Evolutionary conservation across 1,284 basidiomycete genomes (phyloP).

Genomic region (Polyporus tsugae): DNA sequence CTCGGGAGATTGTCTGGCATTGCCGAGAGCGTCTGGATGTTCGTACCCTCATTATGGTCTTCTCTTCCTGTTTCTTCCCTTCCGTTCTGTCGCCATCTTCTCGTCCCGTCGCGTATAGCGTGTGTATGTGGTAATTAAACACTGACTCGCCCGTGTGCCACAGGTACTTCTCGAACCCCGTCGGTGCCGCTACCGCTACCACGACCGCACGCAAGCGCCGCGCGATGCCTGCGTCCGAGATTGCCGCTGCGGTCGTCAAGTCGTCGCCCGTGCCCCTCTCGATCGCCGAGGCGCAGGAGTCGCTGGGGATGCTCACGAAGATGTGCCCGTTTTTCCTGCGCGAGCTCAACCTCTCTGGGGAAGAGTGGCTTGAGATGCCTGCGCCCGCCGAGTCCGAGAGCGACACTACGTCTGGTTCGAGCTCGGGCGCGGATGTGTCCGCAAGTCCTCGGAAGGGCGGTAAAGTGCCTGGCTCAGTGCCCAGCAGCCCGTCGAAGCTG

Average conservation of each 20-base stretch:
- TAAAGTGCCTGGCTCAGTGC: constrained; percentile 30
- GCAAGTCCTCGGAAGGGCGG: constrained; percentile 19
- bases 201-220: constrained; percentile 71
- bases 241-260: constrained; percentile 72
- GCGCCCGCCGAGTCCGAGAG: constrained; percentile 39
- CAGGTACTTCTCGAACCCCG: constrained; percentile 73
- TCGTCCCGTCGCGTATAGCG: not conserved
- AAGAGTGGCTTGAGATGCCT: constrained; percentile 86
- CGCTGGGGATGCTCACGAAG: constrained; percentile 66
- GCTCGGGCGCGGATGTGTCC: constrained; percentile 31
- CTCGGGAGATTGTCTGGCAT: constrained; percentile 79
- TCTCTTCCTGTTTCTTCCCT: not conserved
- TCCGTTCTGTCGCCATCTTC: not conserved
- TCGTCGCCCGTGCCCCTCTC: constrained; percentile 83
- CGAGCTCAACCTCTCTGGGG: constrained; percentile 65
- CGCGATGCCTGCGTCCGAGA: constrained; percentile 69
- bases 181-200: constrained; percentile 53
- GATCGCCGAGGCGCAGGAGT: constrained; percentile 76
- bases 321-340: constrained; percentile 83
- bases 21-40: constrained; percentile 91
- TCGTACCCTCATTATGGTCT: constrained; percentile 40
- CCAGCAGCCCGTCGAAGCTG: constrained; percentile 44
- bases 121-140: not conserved
- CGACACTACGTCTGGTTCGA: constrained; percentile 9
- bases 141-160: constrained; percentile 10